These are phyloP conservation scores for Diaporthe sp. DNA, from an alignment of 2,329 filamentous ascomycete species.

Conservation along the genomic window DNA sequence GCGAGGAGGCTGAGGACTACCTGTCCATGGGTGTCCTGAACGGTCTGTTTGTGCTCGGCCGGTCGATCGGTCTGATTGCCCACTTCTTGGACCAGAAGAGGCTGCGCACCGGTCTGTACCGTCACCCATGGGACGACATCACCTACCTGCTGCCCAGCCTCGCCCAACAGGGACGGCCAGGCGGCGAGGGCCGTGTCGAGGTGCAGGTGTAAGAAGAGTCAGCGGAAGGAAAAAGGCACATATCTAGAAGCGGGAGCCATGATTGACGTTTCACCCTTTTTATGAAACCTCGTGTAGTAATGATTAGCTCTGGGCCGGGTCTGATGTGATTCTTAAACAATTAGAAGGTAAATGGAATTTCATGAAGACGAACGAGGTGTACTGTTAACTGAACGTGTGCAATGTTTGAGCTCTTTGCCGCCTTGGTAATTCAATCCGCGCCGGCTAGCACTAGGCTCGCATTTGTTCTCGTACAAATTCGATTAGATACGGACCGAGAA, in stretches of 20 bases:
- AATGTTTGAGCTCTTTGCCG: not conserved
- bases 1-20: slow-evolving; percentile 98
- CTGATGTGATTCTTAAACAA: slow-evolving; percentile 33
- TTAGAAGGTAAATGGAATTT: slow-evolving; percentile 31
- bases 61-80: slow-evolving; percentile 98
- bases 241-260: slow-evolving; percentile 28
- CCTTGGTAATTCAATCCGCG: not conserved
- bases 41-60: slow-evolving; percentile 97
- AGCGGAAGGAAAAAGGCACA: slow-evolving; percentile 27
- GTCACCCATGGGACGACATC: slow-evolving; percentile 99
- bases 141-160: slow-evolving; percentile 92
- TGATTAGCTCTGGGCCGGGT: slow-evolving; percentile 34
- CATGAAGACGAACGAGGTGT: slow-evolving; percentile 6
- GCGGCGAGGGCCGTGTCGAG: slow-evolving; percentile 88
- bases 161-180: slow-evolving; percentile 74
- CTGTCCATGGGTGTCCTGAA: slow-evolving; percentile 99
- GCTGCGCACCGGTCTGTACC: slow-evolving; percentile 97
- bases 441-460: not conserved
- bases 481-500: not conserved
- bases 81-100: slow-evolving; percentile 99
- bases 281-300: slow-evolving; percentile 35
- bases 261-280: slow-evolving; percentile 29
- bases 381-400: not conserved
- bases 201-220: slow-evolving; percentile 72
- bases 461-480: not conserved